Base-by-base conservation (phyloP, 345 rosid genomes). In the Eucalyptus polybractea region DNA sequence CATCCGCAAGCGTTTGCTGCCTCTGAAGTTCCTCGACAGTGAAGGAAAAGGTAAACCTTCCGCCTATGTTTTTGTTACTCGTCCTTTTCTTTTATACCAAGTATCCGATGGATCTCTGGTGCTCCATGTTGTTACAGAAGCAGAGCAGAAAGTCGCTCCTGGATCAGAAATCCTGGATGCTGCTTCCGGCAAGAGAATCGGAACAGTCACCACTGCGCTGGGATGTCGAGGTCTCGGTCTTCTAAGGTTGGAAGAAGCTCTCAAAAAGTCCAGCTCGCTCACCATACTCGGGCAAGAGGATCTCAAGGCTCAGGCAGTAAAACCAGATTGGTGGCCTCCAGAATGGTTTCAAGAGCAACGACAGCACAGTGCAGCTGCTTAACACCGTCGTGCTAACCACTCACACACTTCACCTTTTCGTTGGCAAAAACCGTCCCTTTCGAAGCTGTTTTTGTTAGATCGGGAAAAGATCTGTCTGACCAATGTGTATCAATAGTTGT, bases 251-350 rank as follows among this genome's bases (percentile, higher is more conserved):
- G 97, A 95, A 25, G 96, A 95, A 87, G 96, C 95, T 89, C 95
- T 95, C 29, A 94, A 91, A 90, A 89, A 44, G 37, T 89, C 95
- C 7, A 86, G 89, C 86, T 89, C 92, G 11, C 91, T 97, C 88
- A 86, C 86, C 44, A 65, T 98, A 47, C 92, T 90, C 44, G 97
- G 96, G 31, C 92, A 91, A 89, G 95, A 94, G 67, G 94, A 91
- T 29, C 92, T 98, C 86, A 95, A 93, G 89, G 96, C 95, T 8
- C 93, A 95, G 94, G 95, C 96, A 27, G 86, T 91, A 25, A 94
- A 92, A 90, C 99, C 99, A 17, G 90, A 91, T 85, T 97, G 98
- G 99, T 98, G 98, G 99, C 98, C 97, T 12, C 60, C 91, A 29
- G 94, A 95, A 89, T 97, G 99, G 99, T 93, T 92, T 89, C 94